Conservation (phyloP, 768 basidiomycete genomes). For the Fomitopsis pulvina region DNA sequence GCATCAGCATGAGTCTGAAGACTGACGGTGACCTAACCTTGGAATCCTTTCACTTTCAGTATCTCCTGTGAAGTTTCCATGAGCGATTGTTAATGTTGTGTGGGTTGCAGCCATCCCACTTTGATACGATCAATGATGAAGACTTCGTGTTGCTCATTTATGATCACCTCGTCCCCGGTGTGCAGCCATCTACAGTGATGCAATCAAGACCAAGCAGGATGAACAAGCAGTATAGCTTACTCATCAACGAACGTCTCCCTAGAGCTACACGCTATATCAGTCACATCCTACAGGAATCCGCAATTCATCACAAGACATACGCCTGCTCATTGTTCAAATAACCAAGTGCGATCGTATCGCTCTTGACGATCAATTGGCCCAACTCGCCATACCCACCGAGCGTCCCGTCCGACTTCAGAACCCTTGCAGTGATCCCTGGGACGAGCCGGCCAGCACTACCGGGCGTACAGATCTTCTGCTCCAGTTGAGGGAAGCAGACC, state of each 20-base stretch:
- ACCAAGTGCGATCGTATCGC: constrained; percentile 33
- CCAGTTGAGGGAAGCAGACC: constrained; percentile 41
- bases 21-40: constrained; percentile 10
- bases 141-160: constrained; percentile 48
- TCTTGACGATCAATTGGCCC: constrained; percentile 51
- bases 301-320: constrained; percentile 5
- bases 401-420: constrained; percentile 53
- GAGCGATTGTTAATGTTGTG: not conserved
- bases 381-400: constrained; percentile 47
- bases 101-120: constrained; percentile 22
- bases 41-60: constrained; percentile 53
- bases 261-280: constrained; percentile 45
- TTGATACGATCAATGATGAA: constrained; percentile 62
- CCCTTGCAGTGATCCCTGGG: constrained; percentile 47
- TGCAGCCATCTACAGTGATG: constrained; percentile 43
- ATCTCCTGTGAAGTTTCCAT: constrained; percentile 44
- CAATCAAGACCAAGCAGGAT: constrained; percentile 17
- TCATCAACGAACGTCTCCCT: constrained; percentile 61
- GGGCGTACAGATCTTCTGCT: constrained; percentile 40
- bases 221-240: constrained; percentile 12
- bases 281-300: constrained; percentile 24
- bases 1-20: not conserved
- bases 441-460: constrained; percentile 45
- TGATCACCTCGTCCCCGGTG: constrained; percentile 59
- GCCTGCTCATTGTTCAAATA: constrained; percentile 16